Evolutionary conservation across 2,329 filamentous ascomycete species (phyloP).

Genomic region (Aspergillus sp.): DNA sequence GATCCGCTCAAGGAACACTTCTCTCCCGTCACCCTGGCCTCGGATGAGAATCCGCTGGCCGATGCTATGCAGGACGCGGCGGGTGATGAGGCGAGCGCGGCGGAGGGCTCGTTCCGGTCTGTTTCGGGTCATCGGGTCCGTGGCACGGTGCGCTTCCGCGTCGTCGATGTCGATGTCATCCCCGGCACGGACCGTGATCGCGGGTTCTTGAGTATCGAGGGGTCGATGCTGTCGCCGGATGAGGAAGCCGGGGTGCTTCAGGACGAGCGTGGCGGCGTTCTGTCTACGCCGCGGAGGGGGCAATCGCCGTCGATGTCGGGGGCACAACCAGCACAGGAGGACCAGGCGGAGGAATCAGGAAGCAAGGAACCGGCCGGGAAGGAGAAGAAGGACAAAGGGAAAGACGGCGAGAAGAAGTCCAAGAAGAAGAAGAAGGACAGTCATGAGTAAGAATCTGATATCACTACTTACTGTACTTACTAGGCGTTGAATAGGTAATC

Average conservation of each 20-base stretch:
- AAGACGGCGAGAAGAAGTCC: slow-evolving; percentile 10
- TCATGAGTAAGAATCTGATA: slow-evolving; percentile 2
- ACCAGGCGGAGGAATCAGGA: slow-evolving; percentile 9
- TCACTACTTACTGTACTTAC: background rate
- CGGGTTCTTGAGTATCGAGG: slow-evolving; percentile 76
- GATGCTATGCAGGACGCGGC: slow-evolving; percentile 16
- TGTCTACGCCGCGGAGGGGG: slow-evolving; percentile 19
- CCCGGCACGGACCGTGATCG: slow-evolving; percentile 62
- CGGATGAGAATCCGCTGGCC: slow-evolving; percentile 22
- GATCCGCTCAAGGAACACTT: slow-evolving; percentile 33
- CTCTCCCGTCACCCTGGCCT: slow-evolving; percentile 25
- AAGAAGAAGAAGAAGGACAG: slow-evolving; percentile 15
- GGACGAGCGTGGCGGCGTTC: slow-evolving; percentile 39
- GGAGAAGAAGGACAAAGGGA: slow-evolving; percentile 10
- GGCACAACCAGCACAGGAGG: slow-evolving; percentile 9
- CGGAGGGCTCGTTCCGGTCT: slow-evolving; percentile 68
- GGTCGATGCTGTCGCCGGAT: slow-evolving; percentile 65
- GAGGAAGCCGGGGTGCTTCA: slow-evolving; percentile 54
- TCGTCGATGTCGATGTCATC: slow-evolving; percentile 67
- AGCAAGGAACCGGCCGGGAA: slow-evolving; percentile 8
- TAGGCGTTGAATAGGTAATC: slow-evolving; percentile 14
- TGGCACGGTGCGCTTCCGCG: slow-evolving; percentile 64
- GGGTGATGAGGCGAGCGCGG: slow-evolving; percentile 40
- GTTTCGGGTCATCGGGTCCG: slow-evolving; percentile 58
- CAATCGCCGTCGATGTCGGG: slow-evolving; percentile 11